Conservation (phyloP, 345 rosid species). For the Arabidopsis suecica region DNA sequence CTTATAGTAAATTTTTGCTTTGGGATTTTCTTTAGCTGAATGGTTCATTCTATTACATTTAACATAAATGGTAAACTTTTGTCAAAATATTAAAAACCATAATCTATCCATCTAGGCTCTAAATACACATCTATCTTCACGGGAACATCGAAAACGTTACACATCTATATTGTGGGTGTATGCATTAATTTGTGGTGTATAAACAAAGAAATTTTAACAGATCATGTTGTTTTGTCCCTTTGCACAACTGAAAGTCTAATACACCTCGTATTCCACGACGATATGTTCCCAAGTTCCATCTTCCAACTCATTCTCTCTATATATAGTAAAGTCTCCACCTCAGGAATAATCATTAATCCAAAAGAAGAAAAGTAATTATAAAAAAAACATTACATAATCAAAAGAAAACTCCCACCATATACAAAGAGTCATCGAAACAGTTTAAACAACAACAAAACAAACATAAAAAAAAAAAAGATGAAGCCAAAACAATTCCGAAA, state of each 20-base stretch:
- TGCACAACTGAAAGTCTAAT: conserved; percentile 1
- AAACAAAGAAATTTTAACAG: conserved; percentile 8
- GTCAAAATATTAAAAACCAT: not conserved
- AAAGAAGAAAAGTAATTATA: not conserved
- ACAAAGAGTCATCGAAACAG: conserved; percentile 12
- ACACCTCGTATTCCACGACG: conserved; percentile 35
- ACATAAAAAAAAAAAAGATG: not conserved
- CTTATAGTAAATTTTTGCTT: no score
- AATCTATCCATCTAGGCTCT: not conserved
- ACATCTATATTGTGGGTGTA: not conserved
- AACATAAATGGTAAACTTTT: not conserved
- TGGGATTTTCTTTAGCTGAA: not conserved
- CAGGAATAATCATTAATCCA: conserved; percentile 33
- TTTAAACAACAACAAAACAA: conserved; percentile 17
- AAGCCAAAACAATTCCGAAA: conserved; percentile 1
- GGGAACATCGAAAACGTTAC: not conserved
- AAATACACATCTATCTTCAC: not conserved
- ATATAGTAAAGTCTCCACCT: conserved; percentile 31
- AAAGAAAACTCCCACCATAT: conserved; percentile 23
- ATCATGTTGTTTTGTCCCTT: conserved; percentile 29
- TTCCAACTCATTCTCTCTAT: conserved; percentile 35
- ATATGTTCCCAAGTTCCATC: conserved; percentile 37
- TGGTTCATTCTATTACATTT: not conserved
- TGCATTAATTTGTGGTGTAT: not conserved
- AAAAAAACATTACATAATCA: conserved; percentile 27